Percentiles rank a stretch among this genome's conserved stretches.
Evolutionary conservation across 148 eudicot genomes (phyloP).

Genomic region (Diospyros kaki): DNA sequence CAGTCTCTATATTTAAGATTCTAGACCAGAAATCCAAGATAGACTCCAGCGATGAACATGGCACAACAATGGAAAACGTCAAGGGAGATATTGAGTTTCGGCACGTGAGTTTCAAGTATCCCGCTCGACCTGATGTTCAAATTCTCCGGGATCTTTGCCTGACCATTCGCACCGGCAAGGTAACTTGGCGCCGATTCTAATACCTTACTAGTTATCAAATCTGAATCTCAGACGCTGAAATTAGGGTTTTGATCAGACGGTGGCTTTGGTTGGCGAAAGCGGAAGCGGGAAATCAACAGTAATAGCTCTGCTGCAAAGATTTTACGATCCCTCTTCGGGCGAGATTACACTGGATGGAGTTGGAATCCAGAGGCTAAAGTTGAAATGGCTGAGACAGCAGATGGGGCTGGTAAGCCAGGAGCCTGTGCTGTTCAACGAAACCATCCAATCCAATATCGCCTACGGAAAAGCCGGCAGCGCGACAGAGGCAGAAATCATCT

Average conservation of each 20-base stretch:
- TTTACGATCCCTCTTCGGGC: slow-evolving; percentile 67
- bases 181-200: not conserved
- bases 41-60: slow-evolving; percentile 63
- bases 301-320: slow-evolving; percentile 63
- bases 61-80: slow-evolving; percentile 40
- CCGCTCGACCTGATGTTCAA: slow-evolving; percentile 57
- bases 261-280: slow-evolving; percentile 81
- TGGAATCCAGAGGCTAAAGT: slow-evolving; percentile 55
- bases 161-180: slow-evolving; percentile 59
- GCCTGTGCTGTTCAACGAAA: slow-evolving; percentile 59
- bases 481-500: slow-evolving; percentile 49
- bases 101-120: slow-evolving; percentile 59
- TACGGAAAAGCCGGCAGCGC: slow-evolving; percentile 67
- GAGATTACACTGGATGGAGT: slow-evolving; percentile 51
- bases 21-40: slow-evolving; percentile 61
- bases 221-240: not conserved
- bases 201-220: not conserved
- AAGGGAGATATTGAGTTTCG: slow-evolving; percentile 62
- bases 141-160: slow-evolving; percentile 54
- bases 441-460: slow-evolving; percentile 65
- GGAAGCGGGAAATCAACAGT: slow-evolving; percentile 88
- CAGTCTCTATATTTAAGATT: slow-evolving; percentile 54
- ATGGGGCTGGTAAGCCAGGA: slow-evolving; percentile 88
- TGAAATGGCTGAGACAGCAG: slow-evolving; percentile 76
- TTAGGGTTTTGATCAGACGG: slow-evolving; percentile 29